phyloP scores from a whole-genome alignment of 345 rosid genomes.

The Syzygium grande region DNA sequence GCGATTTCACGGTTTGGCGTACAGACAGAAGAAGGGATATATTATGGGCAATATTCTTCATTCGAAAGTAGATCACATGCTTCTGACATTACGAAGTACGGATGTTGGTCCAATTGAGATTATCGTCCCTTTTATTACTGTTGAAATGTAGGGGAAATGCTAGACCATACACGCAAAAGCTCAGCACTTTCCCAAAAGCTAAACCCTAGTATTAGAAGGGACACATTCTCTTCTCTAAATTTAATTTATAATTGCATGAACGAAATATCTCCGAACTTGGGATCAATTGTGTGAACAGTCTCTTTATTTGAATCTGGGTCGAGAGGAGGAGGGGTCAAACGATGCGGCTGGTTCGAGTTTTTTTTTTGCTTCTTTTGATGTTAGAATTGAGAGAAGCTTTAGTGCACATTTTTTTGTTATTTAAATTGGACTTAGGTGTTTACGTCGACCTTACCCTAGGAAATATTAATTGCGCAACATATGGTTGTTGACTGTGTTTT shows the following conservation, averaged over 20 bases:
- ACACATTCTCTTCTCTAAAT: neutral
- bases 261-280: neutral
- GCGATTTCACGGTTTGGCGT: neutral
- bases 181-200: neutral
- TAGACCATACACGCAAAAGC: neutral
- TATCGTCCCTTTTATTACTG: neutral
- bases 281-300: neutral
- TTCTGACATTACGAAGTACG: neutral
- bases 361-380: neutral
- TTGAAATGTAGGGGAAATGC: neutral
- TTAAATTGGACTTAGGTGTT: neutral
- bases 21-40: neutral
- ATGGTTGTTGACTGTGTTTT: neutral
- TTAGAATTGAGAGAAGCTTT: neutral
- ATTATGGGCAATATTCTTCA: neutral
- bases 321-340: neutral
- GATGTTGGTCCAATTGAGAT: neutral
- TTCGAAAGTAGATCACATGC: neutral
- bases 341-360: neutral
- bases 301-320: neutral
- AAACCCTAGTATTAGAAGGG: neutral
- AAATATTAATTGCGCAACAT: neutral
- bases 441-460: neutral
- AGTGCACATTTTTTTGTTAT: neutral
- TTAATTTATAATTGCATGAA: neutral